phyloP scores from a whole-genome alignment of 768 basidiomycete genomes.

The Dacryopinax primogenitus region DNA sequence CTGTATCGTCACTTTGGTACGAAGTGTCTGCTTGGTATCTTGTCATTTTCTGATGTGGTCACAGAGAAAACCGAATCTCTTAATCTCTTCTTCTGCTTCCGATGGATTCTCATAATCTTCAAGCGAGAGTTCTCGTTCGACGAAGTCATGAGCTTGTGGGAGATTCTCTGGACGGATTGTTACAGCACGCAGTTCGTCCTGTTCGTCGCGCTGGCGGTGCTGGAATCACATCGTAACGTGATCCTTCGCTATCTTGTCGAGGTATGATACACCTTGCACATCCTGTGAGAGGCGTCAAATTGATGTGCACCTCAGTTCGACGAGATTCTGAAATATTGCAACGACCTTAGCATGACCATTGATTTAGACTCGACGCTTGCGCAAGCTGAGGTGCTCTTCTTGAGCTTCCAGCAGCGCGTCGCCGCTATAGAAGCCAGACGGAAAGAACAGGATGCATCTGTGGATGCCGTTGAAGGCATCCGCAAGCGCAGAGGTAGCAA shows the following conservation, averaged over 20 bases:
- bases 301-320: constrained; percentile 44
- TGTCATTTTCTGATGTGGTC: not conserved
- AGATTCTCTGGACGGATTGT: constrained; percentile 84
- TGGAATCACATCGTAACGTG: constrained; percentile 92
- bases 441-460: constrained; percentile 22
- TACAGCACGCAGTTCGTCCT: constrained; percentile 81
- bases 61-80: constrained; percentile 76
- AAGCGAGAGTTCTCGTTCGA: constrained; percentile 94
- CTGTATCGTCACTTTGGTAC: constrained; percentile 79
- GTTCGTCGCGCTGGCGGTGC: constrained; percentile 84
- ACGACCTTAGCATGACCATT: constrained; percentile 90
- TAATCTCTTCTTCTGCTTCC: constrained; percentile 97
- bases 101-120: constrained; percentile 86
- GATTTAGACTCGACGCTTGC: constrained; percentile 91
- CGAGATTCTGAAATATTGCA: constrained; percentile 80
- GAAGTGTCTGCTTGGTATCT: constrained; percentile 14
- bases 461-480: constrained; percentile 22
- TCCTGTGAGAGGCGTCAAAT: not conserved
- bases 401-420: constrained; percentile 78
- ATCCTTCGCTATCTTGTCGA: constrained; percentile 90
- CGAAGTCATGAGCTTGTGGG: constrained; percentile 84
- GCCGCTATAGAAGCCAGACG: constrained; percentile 71
- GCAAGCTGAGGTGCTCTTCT: constrained; percentile 92
- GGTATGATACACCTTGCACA: constrained; percentile 39
- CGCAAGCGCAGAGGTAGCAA: constrained; percentile 27